Evolutionary conservation across 202 grass and related monocot genomes (phyloP), one percentile per base, ranked within the genome.

Genomic region (Zoysia matrella): DNA sequence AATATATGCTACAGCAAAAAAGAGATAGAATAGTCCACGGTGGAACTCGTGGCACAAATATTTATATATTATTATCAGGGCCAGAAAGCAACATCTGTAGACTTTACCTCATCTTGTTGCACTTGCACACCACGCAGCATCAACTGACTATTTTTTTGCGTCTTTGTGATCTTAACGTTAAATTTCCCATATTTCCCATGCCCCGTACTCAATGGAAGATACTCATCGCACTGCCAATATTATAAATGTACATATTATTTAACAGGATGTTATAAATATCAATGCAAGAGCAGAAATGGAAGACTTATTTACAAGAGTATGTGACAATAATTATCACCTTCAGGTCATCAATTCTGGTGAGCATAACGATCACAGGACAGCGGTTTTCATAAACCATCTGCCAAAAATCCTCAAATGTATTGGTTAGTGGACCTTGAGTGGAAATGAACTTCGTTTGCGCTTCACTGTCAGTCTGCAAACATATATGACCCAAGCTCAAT

Each of bases 311-410:
- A 90, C 47, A 70, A 48, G 52, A 73, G 72, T 41, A 62, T 67
- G 57, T 78, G 30, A 36, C 73, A 9, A 41, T 69, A 5, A 36
- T 57, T 68, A 78, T 70, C 60, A 98, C 95, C 95, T 89, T 93
- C 40, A 7, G 9, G 70, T 42, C 82, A 69, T 98, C 95, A 79
- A 93, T 83, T 47, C 86, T 86, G 65, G 95, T 89, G 54, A 95
- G 67, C 95, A 98, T 98, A 74, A 98, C 90, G 72, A 98, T 95
- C 52, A 91, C 85, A 83, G 90, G 80, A 80, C 95, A 95, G 9
- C 15, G 77, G 80, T 98, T 88, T 6, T 98, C 82, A 82, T 85
- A 88, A 39, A 98, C 87, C 95, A 98, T 98, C 74, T 95, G 30
- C 30, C 30, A 36, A 36, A 36, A 36, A 36, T 36, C 30, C 30